Base-by-base conservation (phyloP, 345 rosid genomes). In the Populus tremula region DNA sequence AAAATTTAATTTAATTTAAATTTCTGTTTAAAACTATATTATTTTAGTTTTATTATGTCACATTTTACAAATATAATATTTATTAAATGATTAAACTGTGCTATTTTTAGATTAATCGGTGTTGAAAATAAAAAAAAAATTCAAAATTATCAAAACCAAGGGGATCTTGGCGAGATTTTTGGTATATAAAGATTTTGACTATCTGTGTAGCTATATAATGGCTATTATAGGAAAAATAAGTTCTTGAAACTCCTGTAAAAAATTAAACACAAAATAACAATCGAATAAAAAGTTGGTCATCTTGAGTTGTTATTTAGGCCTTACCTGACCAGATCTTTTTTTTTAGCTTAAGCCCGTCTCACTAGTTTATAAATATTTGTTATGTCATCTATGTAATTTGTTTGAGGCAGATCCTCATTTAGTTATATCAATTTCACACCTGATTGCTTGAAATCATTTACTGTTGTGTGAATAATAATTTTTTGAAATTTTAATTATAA, bases 361-460 rank as follows among this genome's bases (percentile, higher is more conserved):
- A 33, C 1, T 33, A 4, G 5, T 33, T 3, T 5, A 33, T 33
- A 33, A 33, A 4, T 33, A 33, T 33, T 33, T 33, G 36, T 4
- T 33, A 33, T 33, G 36, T 33, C 0, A 33, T 33, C 5, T 0
- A 33, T 0, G 1, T 33, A 4, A 33, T 33, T 33, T 33, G 1
- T 33, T 33, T 33, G 5, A 33, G 35, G 4, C 0, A 33, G 4
- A 33, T 33, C 0, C 0, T 33, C 0, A 33, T 33, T 33, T 33
- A 33, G 5, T 33, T 33, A 33, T 33, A 1, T 33, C 5, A 33
- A 33, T 4, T 0, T 33, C 1, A 33, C 0, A 33, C 5, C 0
- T 4, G 5, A 33, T 0, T 33, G 5, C 0, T 33, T 0, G 0
- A 0, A 4, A 33, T 33, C 5, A 33, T 0, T 4, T 0, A 33